These are phyloP conservation scores for Calonectria fujianensis DNA, from an alignment of 2,329 filamentous ascomycete species.

Conservation along the genomic window DNA sequence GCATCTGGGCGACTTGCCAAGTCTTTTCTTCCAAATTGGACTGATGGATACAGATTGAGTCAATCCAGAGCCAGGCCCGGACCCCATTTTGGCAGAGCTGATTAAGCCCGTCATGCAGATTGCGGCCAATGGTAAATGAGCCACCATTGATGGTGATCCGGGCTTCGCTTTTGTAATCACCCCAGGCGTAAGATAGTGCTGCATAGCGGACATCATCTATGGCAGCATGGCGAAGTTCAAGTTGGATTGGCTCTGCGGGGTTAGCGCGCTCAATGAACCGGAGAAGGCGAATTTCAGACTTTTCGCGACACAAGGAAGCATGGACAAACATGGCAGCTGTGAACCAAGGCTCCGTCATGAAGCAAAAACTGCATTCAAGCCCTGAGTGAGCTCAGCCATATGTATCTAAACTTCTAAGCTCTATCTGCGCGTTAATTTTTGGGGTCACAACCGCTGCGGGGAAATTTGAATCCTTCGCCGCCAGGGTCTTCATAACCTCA, in stretches of 20 bases:
- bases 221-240: conserved; percentile 41
- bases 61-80: conserved; percentile 49
- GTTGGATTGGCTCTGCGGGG: not conserved
- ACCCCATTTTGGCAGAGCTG: conserved; percentile 31
- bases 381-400: not conserved
- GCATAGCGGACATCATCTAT: conserved; percentile 35
- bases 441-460: not conserved
- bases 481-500: not conserved
- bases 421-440: not conserved
- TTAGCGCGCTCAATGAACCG: conserved; percentile 29
- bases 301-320: conserved; percentile 14
- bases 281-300: conserved; percentile 44
- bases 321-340: conserved; percentile 18
- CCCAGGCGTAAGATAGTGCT: conserved; percentile 52
- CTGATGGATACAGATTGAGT: conserved; percentile 51
- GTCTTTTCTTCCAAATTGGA: conserved; percentile 44
- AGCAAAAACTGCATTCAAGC: not conserved
- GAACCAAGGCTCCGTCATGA: not conserved
- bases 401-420: not conserved
- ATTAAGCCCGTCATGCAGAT: conserved; percentile 37
- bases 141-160: conserved; percentile 31
- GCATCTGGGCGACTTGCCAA: conserved; percentile 47
- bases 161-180: not conserved
- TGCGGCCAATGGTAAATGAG: conserved; percentile 25
- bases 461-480: not conserved